Percentiles rank a stretch among this genome's conserved stretches.
These are phyloP conservation scores for Acrocalymma vagum DNA, from an alignment of 2,329 filamentous ascomycete genomes.

Conservation along the genomic window DNA sequence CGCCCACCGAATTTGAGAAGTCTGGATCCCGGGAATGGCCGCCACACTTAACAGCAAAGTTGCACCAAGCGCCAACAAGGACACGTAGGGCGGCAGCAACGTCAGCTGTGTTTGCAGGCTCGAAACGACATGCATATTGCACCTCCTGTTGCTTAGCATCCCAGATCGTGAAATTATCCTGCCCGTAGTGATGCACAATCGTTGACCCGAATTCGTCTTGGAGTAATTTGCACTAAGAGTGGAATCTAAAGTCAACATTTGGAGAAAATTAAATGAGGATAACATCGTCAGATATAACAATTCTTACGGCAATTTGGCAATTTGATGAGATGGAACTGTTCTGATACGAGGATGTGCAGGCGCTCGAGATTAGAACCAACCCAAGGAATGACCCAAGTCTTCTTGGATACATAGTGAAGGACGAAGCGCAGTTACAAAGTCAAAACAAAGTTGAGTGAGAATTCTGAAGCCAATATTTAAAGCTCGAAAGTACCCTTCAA, in stretches of 20 bases:
- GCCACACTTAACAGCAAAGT: slow-evolving; percentile 1
- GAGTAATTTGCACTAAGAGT: background rate
- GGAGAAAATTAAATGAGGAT: slow-evolving; percentile 8
- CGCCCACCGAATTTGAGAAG: slow-evolving; percentile 1
- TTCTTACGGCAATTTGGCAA: no score
- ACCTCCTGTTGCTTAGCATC: slow-evolving; percentile 2
- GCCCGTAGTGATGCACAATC: background rate
- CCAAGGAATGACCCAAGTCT: no score
- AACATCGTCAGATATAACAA: no score
- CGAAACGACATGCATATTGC: background rate
- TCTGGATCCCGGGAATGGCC: background rate
- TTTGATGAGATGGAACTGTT: no score
- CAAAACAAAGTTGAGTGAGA: no score
- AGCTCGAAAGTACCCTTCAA: no score
- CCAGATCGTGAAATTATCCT: slow-evolving; percentile 1
- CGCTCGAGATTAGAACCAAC: no score
- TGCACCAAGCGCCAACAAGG: background rate
- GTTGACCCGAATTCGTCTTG: slow-evolving; percentile 1
- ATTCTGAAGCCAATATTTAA: no score
- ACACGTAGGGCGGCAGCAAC: background rate
- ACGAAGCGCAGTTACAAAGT: no score
- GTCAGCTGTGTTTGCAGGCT: background rate
- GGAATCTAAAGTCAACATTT: no score
- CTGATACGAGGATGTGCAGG: no score
- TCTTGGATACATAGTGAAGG: no score